These are phyloP conservation scores for Colletotrichum higginsianum DNA, from an alignment of 2,329 filamentous ascomycete genomes.

Conservation along the genomic window DNA sequence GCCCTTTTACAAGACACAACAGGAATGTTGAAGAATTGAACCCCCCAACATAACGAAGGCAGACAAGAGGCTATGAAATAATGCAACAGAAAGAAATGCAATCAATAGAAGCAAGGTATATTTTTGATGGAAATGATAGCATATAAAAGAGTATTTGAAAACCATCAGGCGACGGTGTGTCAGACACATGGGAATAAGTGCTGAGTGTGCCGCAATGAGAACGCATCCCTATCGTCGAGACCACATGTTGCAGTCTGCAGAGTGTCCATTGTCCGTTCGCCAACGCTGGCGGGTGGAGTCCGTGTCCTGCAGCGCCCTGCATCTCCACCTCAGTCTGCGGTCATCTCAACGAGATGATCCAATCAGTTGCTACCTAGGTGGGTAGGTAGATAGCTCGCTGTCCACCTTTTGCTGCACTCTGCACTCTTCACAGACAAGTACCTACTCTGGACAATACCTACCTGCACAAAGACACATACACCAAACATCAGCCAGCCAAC, in stretches of 20 bases:
- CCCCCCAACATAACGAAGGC: neutral
- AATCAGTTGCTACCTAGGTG: neutral
- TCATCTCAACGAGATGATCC: neutral
- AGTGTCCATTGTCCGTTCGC: conserved; percentile 1
- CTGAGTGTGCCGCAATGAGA: neutral
- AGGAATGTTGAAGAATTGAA: conserved; percentile 17
- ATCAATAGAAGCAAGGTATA: no score
- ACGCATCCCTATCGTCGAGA: neutral
- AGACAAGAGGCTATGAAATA: neutral
- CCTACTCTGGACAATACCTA: no score
- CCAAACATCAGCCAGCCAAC: neutral
- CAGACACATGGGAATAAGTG: neutral
- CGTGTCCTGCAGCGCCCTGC: conserved; percentile 23
- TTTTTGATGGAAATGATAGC: neutral
- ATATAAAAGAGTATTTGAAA: neutral
- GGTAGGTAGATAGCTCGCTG: neutral
- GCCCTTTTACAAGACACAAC: neutral
- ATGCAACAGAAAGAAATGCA: no score
- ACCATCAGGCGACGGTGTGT: neutral
- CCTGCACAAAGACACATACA: no score
- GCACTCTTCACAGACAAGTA: neutral
- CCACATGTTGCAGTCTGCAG: neutral
- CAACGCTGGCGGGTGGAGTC: conserved; percentile 18
- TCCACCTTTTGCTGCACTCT: neutral
- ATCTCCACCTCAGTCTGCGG: conserved; percentile 14